phyloP scores from a whole-genome alignment of 2,329 filamentous ascomycete genomes.

The Xylaria sp. region DNA sequence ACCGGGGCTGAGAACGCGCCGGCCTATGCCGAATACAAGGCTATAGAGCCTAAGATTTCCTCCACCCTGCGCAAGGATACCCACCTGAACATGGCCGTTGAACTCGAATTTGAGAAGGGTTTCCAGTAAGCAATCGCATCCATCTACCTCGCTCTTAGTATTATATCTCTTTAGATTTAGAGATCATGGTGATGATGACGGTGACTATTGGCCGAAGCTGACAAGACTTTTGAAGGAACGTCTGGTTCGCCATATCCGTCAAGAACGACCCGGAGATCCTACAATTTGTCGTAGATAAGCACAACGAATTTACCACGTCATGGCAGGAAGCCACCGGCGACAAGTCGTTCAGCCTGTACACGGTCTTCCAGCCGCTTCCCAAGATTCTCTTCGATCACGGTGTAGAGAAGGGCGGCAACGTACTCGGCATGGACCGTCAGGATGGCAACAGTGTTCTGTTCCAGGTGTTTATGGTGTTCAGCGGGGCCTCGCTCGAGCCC shows the following conservation, averaged over 20 bases:
- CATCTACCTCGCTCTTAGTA: background rate
- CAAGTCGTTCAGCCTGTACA: background rate
- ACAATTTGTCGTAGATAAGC: background rate
- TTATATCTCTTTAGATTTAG: background rate
- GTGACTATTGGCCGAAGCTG: background rate
- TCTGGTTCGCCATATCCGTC: background rate
- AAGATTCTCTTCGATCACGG: background rate
- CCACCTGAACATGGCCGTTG: constrained; percentile 1
- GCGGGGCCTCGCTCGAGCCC: constrained; percentile 1
- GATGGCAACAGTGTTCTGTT: background rate
- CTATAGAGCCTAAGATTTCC: background rate
- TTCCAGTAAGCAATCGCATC: background rate
- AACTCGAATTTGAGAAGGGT: constrained; percentile 1
- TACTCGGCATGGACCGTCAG: background rate
- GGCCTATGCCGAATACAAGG: constrained; percentile 1
- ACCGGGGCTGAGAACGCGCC: background rate
- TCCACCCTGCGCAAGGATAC: background rate
- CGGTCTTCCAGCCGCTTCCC: background rate
- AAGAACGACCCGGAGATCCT: background rate
- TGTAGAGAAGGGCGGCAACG: background rate
- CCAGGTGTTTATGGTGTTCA: constrained; percentile 3
- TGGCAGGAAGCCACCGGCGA: background rate
- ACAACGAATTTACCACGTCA: background rate
- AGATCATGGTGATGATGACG: background rate
- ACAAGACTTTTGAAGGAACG: background rate